These are phyloP conservation scores for Handroanthus guayacan DNA, from an alignment of 257 asterid genomes.

Conservation along the genomic window DNA sequence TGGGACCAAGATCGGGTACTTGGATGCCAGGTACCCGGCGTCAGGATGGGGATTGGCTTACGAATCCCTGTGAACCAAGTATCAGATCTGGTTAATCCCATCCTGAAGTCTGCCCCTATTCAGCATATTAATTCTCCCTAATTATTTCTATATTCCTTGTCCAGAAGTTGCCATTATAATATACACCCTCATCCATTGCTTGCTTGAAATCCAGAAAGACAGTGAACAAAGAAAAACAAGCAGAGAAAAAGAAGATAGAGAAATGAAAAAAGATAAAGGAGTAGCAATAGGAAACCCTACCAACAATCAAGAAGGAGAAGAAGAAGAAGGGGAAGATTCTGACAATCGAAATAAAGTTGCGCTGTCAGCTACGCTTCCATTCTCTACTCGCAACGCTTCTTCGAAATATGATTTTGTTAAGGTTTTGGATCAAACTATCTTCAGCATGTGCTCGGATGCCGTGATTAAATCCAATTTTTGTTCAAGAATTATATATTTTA, in stretches of 20 bases:
- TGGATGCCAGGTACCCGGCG: too few species aligned
- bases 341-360: conserved; percentile 40
- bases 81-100: too few species aligned
- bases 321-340: conserved; percentile 39
- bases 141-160: not conserved
- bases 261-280: conserved; percentile 61
- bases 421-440: conserved; percentile 51
- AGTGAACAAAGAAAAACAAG: conserved; percentile 10
- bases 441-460: not conserved
- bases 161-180: not conserved
- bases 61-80: too few species aligned
- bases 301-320: conserved; percentile 26
- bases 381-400: conserved; percentile 84
- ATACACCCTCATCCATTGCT: not conserved
- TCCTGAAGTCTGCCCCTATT: too few species aligned
- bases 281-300: conserved; percentile 54
- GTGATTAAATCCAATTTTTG: not conserved
- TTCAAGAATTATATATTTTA: not conserved
- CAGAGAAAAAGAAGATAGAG: not conserved
- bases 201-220: conserved; percentile 20
- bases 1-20: too few species aligned
- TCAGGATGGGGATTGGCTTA: too few species aligned
- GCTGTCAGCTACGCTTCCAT: conserved; percentile 49
- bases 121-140: too few species aligned
- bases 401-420: conserved; percentile 98